These are phyloP conservation scores for Vicia sativa DNA, from an alignment of 306 rosid genomes.

Conservation along the genomic window DNA sequence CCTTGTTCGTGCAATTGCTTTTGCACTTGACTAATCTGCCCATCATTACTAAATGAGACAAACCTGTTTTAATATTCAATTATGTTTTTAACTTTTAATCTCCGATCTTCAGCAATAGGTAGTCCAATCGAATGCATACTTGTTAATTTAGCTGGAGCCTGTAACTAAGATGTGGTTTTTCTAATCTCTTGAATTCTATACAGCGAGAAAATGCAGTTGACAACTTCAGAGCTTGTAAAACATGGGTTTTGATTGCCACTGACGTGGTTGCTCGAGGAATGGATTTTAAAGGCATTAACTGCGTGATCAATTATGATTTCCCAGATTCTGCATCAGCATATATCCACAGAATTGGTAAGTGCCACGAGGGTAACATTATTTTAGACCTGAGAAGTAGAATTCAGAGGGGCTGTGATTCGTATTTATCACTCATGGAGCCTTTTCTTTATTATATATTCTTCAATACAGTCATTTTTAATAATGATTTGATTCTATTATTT, in stretches of 20 bases:
- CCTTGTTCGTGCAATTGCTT: background rate
- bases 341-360: constrained; percentile 92
- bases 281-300: constrained; percentile 93
- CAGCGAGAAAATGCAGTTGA: constrained; percentile 93
- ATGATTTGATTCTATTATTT: background rate
- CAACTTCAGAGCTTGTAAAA: constrained; percentile 89
- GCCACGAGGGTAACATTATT: constrained; percentile 3
- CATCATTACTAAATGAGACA: background rate
- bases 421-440: constrained; percentile 13
- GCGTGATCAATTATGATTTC: constrained; percentile 90
- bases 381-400: constrained; percentile 23
- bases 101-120: constrained; percentile 12
- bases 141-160: constrained; percentile 20
- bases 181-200: constrained; percentile 35
- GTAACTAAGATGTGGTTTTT: constrained; percentile 5
- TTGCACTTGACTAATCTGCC: constrained; percentile 24
- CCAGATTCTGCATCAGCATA: constrained; percentile 91
- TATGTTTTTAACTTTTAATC: background rate
- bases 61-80: constrained; percentile 6
- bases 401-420: constrained; percentile 16
- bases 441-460: constrained; percentile 4
- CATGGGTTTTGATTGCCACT: constrained; percentile 96
- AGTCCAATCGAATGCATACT: background rate
- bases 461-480: background rate
- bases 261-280: constrained; percentile 97